Evolutionary conservation across 345 rosid genomes (phyloP).

Genomic region (Eucalyptus coolabah): DNA sequence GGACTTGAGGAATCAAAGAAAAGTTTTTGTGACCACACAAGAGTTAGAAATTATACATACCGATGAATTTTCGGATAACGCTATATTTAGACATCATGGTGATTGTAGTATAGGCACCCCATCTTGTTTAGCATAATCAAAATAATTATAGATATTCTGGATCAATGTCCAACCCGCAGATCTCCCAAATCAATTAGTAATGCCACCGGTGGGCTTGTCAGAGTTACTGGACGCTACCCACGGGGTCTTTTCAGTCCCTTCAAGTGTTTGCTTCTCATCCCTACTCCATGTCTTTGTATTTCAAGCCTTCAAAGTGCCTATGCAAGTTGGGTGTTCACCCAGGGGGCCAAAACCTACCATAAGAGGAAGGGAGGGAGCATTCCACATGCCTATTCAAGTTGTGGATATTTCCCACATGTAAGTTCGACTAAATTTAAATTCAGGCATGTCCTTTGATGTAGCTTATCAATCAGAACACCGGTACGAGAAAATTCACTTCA

Average conservation of each 20-base stretch:
- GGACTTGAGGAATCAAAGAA: too few relatives aligned
- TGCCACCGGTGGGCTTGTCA: neutral
- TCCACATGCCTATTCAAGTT: neutral
- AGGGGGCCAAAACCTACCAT: neutral
- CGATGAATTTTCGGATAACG: too few relatives aligned
- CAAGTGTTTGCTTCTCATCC: neutral
- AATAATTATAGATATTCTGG: too few relatives aligned
- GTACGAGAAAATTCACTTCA: neutral
- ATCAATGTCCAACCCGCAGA: too few relatives aligned
- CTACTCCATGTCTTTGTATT: neutral
- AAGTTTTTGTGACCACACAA: too few relatives aligned
- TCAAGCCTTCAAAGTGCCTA: neutral
- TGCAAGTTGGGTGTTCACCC: neutral
- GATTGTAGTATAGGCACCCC: too few relatives aligned
- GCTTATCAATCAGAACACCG: neutral
- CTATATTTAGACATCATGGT: too few relatives aligned
- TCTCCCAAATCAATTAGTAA: too few relatives aligned
- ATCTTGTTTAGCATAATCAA: too few relatives aligned
- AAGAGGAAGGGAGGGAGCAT: neutral
- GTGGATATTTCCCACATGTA: neutral
- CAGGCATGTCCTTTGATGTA: neutral
- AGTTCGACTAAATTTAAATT: neutral
- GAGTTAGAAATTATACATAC: too few relatives aligned
- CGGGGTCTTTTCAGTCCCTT: neutral
- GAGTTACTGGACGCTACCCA: neutral